Base-by-base conservation (phyloP, 768 basidiomycete species). In the Trametes elegans region DNA sequence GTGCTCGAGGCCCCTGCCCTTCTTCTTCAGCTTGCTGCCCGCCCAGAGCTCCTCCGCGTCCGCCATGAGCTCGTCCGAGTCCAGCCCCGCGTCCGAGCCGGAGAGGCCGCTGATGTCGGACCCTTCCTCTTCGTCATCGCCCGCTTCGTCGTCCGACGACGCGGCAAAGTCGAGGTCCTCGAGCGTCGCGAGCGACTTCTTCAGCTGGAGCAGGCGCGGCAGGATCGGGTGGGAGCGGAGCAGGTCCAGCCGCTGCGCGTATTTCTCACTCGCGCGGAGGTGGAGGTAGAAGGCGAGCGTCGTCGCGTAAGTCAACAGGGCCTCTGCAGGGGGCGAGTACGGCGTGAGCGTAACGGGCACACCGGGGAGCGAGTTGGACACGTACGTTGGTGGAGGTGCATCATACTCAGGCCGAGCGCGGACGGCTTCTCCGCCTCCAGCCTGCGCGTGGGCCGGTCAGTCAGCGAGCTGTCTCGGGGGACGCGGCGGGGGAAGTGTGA, bases 241-340 rank as follows among this genome's bases (percentile, higher is more conserved):
- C 34, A 80, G 78, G 55, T 82, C 78, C 9, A 82, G 87, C 31
- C 76, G 79, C 50, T 77, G 75, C 7, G 80, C 75, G 66, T 85
- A 84, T 70, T 87, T 81, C 57, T 81, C 76, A 35, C 79, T 79
- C 21, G 88, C 76, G 16, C 90, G 83, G n/a, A 98, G 77, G 68
- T 94, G 84, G 35, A 98, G 74, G 73, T 96, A 98, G 73, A 94
- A 98, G 1, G 94, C 90, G 40, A 98, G 84, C 2, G 85, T 87
- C 0, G 93, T 90, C 18, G 90, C 79, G 66, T 98, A 98, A 8
- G 94, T 92, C 32, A 97, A 74, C 2, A 96, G 76, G 1, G 93
- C 81, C 77, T 98, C 95, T 98, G 69, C 10, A 27, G 4, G 24
- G 38, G 21, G 29, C n/a, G n/a, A n/a, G n/a, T n/a, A n/a, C n/a